Evolutionary conservation across 805 yeast genomes (phyloP).

Genomic region (Saccharomycopsis lassenensis): DNA sequence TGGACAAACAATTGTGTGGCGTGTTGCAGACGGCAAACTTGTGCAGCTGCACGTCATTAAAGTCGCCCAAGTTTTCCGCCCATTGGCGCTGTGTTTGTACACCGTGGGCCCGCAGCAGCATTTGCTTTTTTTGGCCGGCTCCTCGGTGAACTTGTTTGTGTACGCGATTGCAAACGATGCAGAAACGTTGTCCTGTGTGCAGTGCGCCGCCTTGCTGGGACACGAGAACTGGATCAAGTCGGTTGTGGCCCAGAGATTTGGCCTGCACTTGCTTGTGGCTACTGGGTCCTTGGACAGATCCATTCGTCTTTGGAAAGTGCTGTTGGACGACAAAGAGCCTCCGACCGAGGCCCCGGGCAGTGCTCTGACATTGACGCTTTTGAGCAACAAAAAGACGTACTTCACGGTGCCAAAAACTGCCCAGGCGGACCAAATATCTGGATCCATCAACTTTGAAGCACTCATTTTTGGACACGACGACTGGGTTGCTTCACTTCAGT

Average conservation of each 20-base stretch:
- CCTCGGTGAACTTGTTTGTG: conserved; percentile 42
- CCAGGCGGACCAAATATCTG: too few relatives aligned
- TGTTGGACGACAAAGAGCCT: conserved; percentile 37
- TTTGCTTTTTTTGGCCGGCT: conserved; percentile 65
- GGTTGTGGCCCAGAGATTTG: conserved; percentile 43
- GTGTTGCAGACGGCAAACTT: conserved; percentile 19
- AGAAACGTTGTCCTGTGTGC: conserved; percentile 20
- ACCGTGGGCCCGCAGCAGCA: conserved; percentile 23
- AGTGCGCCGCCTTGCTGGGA: conserved; percentile 57
- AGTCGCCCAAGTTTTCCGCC: conserved; percentile 39
- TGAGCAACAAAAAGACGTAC: conserved; percentile 65
- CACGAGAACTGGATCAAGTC: conserved; percentile 96
- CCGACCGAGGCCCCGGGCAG: conserved; percentile 36
- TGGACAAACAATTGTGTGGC: conserved; percentile 50
- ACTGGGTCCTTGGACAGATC: conserved; percentile 90
- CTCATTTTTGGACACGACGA: conserved; percentile 97
- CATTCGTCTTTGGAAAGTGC: conserved; percentile 81
- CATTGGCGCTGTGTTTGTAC: conserved; percentile 24
- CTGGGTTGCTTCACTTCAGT: conserved; percentile 78
- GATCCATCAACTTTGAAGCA: conserved; percentile 76
- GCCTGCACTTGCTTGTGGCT: conserved; percentile 53
- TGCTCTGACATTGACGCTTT: conserved; percentile 34
- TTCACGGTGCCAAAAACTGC: too few relatives aligned
- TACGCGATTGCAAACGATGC: conserved; percentile 31
- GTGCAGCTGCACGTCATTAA: conserved; percentile 22